These are phyloP conservation scores for Pseudogymnoascus destructans DNA, from an alignment of 2,329 filamentous ascomycete genomes.

Conservation along the genomic window DNA sequence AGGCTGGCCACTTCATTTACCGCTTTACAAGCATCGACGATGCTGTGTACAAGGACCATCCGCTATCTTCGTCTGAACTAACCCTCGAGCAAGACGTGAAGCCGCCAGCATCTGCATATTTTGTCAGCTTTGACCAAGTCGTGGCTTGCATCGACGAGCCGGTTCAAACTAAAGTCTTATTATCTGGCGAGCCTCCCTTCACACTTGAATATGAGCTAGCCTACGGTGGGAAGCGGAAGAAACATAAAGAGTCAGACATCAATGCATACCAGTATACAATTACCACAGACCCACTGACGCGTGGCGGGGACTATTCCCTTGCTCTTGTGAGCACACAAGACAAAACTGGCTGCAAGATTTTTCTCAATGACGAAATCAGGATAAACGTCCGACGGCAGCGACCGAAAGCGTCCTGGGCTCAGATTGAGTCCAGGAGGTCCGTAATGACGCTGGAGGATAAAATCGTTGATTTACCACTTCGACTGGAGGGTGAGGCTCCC, in stretches of 20 bases:
- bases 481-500: constrained; percentile 72
- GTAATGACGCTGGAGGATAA: constrained; percentile 67
- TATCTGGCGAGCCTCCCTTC: constrained; percentile 78
- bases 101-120: constrained; percentile 72
- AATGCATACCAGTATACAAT: constrained; percentile 53
- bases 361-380: constrained; percentile 71
- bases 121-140: constrained; percentile 41
- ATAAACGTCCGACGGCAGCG: constrained; percentile 80
- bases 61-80: constrained; percentile 47
- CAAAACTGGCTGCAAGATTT: constrained; percentile 71
- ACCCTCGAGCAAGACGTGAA: constrained; percentile 81
- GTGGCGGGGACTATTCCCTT: constrained; percentile 82
- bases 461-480: constrained; percentile 61
- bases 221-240: constrained; percentile 72
- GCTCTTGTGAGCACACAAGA: constrained; percentile 80
- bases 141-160: constrained; percentile 74
- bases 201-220: constrained; percentile 84
- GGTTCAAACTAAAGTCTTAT: constrained; percentile 57
- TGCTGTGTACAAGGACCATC: constrained; percentile 58
- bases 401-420: constrained; percentile 74
- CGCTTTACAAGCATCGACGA: constrained; percentile 72
- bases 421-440: constrained; percentile 65
- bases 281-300: constrained; percentile 57
- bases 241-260: constrained; percentile 52
- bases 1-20: constrained; percentile 79